Evolutionary conservation across 768 basidiomycete species (phyloP).

Genomic region (Leccinum imitatum): DNA sequence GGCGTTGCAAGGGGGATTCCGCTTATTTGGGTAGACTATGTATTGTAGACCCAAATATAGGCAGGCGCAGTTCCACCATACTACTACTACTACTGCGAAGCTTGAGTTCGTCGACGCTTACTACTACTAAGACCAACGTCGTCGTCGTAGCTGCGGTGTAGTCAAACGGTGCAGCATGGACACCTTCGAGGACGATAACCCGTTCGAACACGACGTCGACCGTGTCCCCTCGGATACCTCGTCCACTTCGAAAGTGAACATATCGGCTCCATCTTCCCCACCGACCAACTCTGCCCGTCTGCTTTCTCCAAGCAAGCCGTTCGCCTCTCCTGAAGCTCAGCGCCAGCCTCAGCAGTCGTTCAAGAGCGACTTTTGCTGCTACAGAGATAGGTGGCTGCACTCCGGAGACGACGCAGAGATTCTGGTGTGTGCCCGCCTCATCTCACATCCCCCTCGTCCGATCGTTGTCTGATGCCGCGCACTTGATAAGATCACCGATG

Average conservation of each 20-base stretch:
- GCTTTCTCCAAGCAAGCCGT: constrained; percentile 48
- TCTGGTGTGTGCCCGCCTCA: constrained; percentile 46
- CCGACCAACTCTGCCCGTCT: constrained; percentile 42
- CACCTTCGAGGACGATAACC: constrained; percentile 64
- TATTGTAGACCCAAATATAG: constrained; percentile 28
- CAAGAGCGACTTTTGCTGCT: constrained; percentile 80
- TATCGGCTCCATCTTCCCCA: constrained; percentile 58
- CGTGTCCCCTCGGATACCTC: constrained; percentile 37
- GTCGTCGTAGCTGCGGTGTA: not conserved
- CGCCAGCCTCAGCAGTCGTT: constrained; percentile 49
- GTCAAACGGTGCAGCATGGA: constrained; percentile 22
- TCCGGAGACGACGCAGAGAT: constrained; percentile 83
- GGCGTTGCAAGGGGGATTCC: constrained; percentile 47
- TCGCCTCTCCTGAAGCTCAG: constrained; percentile 58
- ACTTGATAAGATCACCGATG: constrained; percentile 79
- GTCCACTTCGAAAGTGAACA: constrained; percentile 37
- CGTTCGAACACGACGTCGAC: constrained; percentile 51
- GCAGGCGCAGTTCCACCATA: constrained; percentile 11
- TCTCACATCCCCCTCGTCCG: not conserved
- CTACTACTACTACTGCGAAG: not conserved
- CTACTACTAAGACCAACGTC: not conserved
- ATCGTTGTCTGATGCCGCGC: constrained; percentile 9
- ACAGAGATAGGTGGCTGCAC: constrained; percentile 73
- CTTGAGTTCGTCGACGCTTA: not conserved
- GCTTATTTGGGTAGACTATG: constrained; percentile 53